Percentiles rank a stretch among this genome's conserved stretches.
Conservation (phyloP, 225 moss, liverwort and hornwort species). For the Anthoceros angustus region DNA sequence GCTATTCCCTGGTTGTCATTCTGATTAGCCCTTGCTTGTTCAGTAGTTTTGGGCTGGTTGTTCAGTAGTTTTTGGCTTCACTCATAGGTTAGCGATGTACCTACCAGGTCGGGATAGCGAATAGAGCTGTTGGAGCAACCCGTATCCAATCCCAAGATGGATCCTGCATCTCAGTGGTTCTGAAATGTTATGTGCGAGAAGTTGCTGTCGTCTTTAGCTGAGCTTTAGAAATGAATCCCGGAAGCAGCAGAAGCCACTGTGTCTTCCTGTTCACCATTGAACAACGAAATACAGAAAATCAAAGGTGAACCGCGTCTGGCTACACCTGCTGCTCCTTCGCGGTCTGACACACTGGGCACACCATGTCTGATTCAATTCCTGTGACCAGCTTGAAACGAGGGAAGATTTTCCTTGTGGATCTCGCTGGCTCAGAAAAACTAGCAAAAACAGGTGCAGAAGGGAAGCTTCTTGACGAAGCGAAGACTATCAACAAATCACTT, state of each 20-base stretch:
- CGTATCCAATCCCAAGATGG: conserved; percentile 18
- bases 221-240: conserved; percentile 34
- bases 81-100: background rate
- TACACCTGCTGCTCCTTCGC: background rate
- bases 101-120: conserved; percentile 31
- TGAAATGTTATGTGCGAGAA: too few relatives aligned
- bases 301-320: conserved; percentile 18
- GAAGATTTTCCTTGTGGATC: conserved; percentile 42
- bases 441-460: conserved; percentile 50
- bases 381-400: conserved; percentile 33
- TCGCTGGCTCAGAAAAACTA: conserved; percentile 52
- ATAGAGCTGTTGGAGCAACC: conserved; percentile 36
- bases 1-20: too few relatives aligned
- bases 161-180: background rate
- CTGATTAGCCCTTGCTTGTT: too few relatives aligned
- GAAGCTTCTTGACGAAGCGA: conserved; percentile 14
- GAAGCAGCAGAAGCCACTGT: conserved; percentile 50
- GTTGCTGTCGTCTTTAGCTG: conserved; percentile 6
- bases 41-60: background rate
- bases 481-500: conserved; percentile 41
- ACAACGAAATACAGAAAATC: conserved; percentile 27
- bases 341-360: too few relatives aligned
- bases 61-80: background rate
- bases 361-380: background rate
- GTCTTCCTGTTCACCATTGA: conserved; percentile 40